Evolutionary conservation across 805 yeast genomes (phyloP).

Genomic region (Tetrapisispora nanseiensis): DNA sequence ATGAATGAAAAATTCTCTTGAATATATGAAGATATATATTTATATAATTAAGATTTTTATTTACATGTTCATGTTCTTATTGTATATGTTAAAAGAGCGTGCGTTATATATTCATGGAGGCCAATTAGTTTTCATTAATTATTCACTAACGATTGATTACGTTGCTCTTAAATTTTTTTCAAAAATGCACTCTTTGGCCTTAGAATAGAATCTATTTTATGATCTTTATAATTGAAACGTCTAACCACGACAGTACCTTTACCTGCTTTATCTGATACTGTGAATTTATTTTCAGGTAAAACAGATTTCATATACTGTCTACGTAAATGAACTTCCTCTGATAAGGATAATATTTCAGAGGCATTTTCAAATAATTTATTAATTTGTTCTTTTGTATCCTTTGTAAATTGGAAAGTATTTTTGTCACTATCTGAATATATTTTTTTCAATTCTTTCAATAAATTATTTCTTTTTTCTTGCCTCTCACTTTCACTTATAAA

Average conservation of each 20-base stretch:
- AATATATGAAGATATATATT: neutral
- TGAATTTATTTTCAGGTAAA: constrained; percentile 39
- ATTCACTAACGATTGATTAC: too few relatives aligned
- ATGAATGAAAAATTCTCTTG: too few relatives aligned
- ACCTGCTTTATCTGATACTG: constrained; percentile 32
- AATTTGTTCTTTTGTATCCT: constrained; percentile 32
- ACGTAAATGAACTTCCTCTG: constrained; percentile 34
- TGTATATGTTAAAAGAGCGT: too few relatives aligned
- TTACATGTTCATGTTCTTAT: neutral
- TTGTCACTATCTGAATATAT: constrained; percentile 2
- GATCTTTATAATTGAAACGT: constrained; percentile 51
- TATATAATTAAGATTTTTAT: neutral
- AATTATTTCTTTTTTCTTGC: constrained; percentile 16
- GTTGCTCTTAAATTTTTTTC: constrained; percentile 16
- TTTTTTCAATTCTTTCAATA: constrained; percentile 17
- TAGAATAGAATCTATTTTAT: constrained; percentile 42
- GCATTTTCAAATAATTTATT: constrained; percentile 34
- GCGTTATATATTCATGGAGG: too few relatives aligned
- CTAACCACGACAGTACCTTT: constrained; percentile 44
- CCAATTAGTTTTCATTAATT: too few relatives aligned
- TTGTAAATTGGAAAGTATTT: constrained; percentile 1
- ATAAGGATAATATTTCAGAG: constrained; percentile 20
- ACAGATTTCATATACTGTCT: constrained; percentile 46
- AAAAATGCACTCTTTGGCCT: constrained; percentile 45
- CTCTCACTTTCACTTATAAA: constrained; percentile 28